Evolutionary conservation across 148 eudicot species (phyloP), one percentile per base, ranked within the genome.

Genomic region (Silene uniflora): DNA sequence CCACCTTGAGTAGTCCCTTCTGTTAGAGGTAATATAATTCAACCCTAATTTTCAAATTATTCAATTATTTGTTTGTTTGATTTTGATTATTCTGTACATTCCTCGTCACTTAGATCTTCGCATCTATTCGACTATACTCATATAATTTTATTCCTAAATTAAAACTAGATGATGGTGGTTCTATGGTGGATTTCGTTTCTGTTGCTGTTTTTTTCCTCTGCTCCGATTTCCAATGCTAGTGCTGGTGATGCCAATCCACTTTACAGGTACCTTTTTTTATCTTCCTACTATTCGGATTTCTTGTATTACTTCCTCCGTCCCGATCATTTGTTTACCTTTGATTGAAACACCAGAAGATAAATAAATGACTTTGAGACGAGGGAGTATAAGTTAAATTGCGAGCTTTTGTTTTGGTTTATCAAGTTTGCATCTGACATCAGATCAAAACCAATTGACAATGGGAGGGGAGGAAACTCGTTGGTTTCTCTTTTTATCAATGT

Each of bases 211-310:
- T 74, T 81, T 1, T 83, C 71, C 76, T 76, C 55, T 76, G 44
- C 77, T 58, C 78, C 72, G 67, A 81, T 75, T 59, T 78, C 82
- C 63, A 69, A 85, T 61, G 93, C 87, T 47, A 92, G 96, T 87
- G 83, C 89, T 62, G 98, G 98, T 72, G 98, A 93, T 87, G 80
- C 86, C 74, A 90, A 90, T 83, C 91, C 88, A 22, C 61, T 76
- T 72, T 92, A 92, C 80, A 85, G 89, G 98, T 92, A 86, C 76
- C 13, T 3, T 22, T 12, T 52, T 52, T 52, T 6, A 39, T 39
- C 44, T 39, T 39, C 44, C 10, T 39, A 39, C 44, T 39, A 52
- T 16, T 10, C 56, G 3, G 18, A 32, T 27, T 6, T n/a, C 16
- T 61, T 61, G 29, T 21, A 61, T 17, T 3, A 39, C 0, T 46